A percentile compares a stretch with the other conserved stretches of the same genome.
Evolutionary conservation across 176 grass and related monocot genomes (phyloP).

Genomic region (Areca catechu): DNA sequence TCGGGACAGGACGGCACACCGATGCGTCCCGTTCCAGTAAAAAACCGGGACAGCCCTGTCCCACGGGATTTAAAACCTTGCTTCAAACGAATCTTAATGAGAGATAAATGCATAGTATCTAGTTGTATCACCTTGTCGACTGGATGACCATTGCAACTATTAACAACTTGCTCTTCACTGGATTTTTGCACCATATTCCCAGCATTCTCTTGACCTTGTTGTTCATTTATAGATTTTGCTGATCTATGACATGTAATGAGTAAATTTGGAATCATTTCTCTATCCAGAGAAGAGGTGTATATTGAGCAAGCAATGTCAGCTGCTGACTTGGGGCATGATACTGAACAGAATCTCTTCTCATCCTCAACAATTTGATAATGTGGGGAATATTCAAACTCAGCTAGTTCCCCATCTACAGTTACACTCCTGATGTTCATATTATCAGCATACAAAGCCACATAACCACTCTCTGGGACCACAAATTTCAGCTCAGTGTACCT

Average conservation of each 20-base stretch:
- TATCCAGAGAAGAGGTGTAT: slow-evolving; percentile 65
- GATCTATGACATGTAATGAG: slow-evolving; percentile 51
- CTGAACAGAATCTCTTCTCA: slow-evolving; percentile 55
- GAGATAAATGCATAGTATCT: not conserved
- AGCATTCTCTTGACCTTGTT: slow-evolving; percentile 40
- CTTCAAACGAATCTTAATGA: not conserved
- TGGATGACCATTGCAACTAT: slow-evolving; percentile 49
- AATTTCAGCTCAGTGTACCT: slow-evolving; percentile 88
- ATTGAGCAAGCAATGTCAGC: slow-evolving; percentile 62
- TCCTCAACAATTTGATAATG: slow-evolving; percentile 58
- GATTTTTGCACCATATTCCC: slow-evolving; percentile 15
- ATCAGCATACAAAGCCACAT: slow-evolving; percentile 68
- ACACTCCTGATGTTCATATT: slow-evolving; percentile 71
- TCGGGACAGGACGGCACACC: no score
- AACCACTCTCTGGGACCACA: slow-evolving; percentile 51
- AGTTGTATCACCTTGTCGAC: slow-evolving; percentile 33
- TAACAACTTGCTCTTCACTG: slow-evolving; percentile 35
- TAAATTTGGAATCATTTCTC: slow-evolving; percentile 70
- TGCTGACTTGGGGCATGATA: slow-evolving; percentile 82
- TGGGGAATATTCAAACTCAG: slow-evolving; percentile 70
- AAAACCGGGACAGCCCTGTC: no score
- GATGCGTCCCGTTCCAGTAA: no score
- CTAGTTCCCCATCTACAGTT: slow-evolving; percentile 69
- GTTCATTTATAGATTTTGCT: slow-evolving; percentile 39
- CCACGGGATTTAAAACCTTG: no score